Evolutionary conservation across 257 asterid genomes (phyloP).

Genomic region (Solanum lycopersicoides): DNA sequence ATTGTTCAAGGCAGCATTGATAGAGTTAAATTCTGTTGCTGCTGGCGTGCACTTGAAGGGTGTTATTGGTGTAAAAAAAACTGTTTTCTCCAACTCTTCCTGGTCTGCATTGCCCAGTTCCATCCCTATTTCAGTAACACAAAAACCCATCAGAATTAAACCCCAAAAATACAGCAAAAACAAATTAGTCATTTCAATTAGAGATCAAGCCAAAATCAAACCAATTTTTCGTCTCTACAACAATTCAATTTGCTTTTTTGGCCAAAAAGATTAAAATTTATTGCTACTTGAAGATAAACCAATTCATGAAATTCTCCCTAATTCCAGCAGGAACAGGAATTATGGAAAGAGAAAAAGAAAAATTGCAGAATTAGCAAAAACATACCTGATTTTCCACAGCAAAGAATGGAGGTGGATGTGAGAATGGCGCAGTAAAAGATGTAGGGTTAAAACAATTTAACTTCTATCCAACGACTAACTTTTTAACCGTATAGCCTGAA

Average conservation of each 20-base stretch:
- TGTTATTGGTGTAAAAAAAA: slow-evolving; percentile 8
- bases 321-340: not conserved
- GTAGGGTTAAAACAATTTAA: not conserved
- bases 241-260: not conserved
- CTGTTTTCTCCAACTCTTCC: not conserved
- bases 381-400: not conserved
- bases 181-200: not conserved
- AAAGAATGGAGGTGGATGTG: not conserved
- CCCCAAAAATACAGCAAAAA: not conserved
- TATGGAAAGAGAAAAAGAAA: not conserved
- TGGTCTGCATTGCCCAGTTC: not conserved
- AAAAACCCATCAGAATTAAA: not conserved
- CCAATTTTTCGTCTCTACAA: not conserved
- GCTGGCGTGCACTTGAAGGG: slow-evolving; percentile 2
- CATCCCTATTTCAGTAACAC: not conserved
- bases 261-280: not conserved
- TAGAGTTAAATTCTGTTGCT: not conserved
- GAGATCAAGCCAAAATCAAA: not conserved
- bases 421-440: not conserved
- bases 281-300: not conserved
- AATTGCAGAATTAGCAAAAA: not conserved
- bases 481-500: not conserved
- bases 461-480: not conserved
- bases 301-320: not conserved
- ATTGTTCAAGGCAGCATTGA: not conserved